Base-by-base conservation (phyloP, 768 basidiomycete genomes). In the Lentinus tigrinus region DNA sequence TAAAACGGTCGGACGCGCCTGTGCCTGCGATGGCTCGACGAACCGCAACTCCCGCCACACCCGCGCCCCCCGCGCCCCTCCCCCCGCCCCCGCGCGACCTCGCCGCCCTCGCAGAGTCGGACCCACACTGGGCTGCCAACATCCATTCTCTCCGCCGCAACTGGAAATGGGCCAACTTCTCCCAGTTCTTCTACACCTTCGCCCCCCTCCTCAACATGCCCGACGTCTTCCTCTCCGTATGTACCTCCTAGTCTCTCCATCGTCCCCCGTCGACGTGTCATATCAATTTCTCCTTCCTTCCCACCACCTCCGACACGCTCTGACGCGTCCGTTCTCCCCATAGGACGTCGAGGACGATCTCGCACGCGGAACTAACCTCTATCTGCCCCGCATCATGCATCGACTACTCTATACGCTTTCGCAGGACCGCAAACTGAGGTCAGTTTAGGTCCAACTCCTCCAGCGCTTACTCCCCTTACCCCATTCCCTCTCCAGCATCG, bases 141-240 rank as follows among this genome's bases (percentile, higher is more conserved):
- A 70, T 88, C 52, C 60, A 69, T 44, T 67, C 75, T 27, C 85
- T 97, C 51, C 81, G 94, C 55, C 85, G 77, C 57, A 84, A 93
- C 62, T 95, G 92, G 92, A 87, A 90, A 78, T 96, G 93, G 93
- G 94, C 94, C 5, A 89, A 88, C 24, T 89, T 95, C 73, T 83
- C 83, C 73, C 93, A 95, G 71, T 95, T 96, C 80, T 88, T 92
- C 74, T 88, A 81, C 71, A 93, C 89, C 26, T 96, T 95, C 75
- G 79, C 81, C 47, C 81, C 81, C 49, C 78, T 95, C 56, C 82
- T 95, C 63, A 78, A 84, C 38, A 79, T 89, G 76, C 73, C 81
- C 43, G 89, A 91, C 66, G 82, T 94, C 61, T 78, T 89, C 42
- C 74, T 91, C 39, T 69, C 74, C 57, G 91, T 91, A 69, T 63